A percentile compares a stretch with the other conserved stretches of the same genome.
Conservation (phyloP, 2,329 filamentous ascomycete genomes). For the Beauveria pseudobassiana region DNA sequence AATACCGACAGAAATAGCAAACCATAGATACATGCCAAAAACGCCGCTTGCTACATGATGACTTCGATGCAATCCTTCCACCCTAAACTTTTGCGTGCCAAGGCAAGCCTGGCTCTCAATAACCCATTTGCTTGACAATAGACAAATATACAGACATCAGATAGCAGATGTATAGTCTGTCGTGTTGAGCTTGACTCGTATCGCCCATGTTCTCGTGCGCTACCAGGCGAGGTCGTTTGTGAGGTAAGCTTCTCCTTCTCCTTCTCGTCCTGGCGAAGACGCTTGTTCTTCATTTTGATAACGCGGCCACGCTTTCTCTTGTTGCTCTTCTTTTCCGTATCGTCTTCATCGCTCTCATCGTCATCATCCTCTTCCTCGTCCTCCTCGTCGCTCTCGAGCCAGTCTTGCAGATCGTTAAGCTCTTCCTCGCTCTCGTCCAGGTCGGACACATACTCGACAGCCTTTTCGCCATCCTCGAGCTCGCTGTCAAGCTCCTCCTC, state of each 20-base stretch:
- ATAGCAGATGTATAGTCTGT: not conserved
- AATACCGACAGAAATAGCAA: slow-evolving; percentile 3
- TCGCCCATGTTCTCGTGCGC: not conserved
- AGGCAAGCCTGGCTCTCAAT: not conserved
- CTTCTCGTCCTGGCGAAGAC: slow-evolving; percentile 39
- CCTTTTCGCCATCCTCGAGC: slow-evolving; percentile 62
- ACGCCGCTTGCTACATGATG: slow-evolving; percentile 12
- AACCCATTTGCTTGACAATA: not conserved
- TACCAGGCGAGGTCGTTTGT: slow-evolving; percentile 38
- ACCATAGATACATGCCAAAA: slow-evolving; percentile 9
- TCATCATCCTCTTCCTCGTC: slow-evolving; percentile 52
- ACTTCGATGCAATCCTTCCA: not conserved
- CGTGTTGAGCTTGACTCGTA: not conserved
- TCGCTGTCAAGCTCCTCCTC: slow-evolving; percentile 62
- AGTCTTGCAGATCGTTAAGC: slow-evolving; percentile 78
- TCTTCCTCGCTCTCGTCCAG: slow-evolving; percentile 78
- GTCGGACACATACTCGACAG: slow-evolving; percentile 91
- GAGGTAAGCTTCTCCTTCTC: slow-evolving; percentile 50
- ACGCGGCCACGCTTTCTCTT: slow-evolving; percentile 46
- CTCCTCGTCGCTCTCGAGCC: slow-evolving; percentile 67
- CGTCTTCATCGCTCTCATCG: slow-evolving; percentile 51
- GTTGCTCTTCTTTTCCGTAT: slow-evolving; percentile 46
- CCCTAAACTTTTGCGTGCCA: not conserved
- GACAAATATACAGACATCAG: slow-evolving; percentile 2
- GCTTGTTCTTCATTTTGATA: slow-evolving; percentile 39